These are phyloP conservation scores for Melanogaster broomeanus DNA, from an alignment of 768 basidiomycete genomes.

Conservation along the genomic window DNA sequence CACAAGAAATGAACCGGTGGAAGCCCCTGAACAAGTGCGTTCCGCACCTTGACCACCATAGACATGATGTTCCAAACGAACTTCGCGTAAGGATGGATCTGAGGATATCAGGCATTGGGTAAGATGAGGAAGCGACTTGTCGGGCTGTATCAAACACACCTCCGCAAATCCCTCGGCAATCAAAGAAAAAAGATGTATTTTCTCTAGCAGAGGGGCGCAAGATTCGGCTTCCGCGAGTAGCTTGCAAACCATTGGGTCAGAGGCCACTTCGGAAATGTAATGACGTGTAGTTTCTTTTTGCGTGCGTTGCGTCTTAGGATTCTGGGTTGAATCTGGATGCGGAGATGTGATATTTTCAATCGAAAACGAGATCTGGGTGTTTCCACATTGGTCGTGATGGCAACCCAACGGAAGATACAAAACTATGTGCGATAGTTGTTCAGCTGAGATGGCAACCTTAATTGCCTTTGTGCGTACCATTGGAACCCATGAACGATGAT, in stretches of 20 bases:
- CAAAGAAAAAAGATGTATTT: too few species aligned
- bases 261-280: background rate
- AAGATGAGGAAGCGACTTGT: background rate
- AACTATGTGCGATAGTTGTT: background rate
- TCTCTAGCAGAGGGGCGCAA: background rate
- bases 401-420: background rate
- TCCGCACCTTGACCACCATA: background rate
- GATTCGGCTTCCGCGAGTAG: background rate
- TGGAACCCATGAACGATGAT: background rate
- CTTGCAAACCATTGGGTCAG: background rate
- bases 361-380: background rate
- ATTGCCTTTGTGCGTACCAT: background rate
- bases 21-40: too few species aligned
- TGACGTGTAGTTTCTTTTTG: background rate
- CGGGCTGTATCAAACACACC: too few species aligned
- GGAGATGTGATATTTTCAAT: background rate
- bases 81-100: slow-evolving; percentile 4
- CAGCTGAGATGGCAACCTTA: background rate
- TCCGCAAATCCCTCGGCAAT: too few species aligned
- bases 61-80: background rate
- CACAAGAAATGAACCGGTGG: background rate
- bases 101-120: background rate
- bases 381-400: background rate
- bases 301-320: background rate
- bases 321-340: background rate